Conservation (phyloP, 306 rosid species). For the Gynostemma pentaphyllum region DNA sequence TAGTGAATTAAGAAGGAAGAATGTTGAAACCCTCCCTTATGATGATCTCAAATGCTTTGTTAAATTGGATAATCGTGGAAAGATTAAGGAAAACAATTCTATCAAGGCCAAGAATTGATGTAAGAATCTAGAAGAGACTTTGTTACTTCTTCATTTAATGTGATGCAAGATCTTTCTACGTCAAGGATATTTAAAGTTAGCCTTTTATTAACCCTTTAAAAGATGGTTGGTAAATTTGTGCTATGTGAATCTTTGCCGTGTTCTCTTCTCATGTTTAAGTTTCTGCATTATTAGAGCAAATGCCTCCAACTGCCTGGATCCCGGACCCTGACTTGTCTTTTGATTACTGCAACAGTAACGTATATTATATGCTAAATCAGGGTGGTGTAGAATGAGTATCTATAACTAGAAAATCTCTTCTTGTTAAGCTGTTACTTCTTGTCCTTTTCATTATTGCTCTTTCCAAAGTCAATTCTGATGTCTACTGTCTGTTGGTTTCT, state of each 20-base stretch:
- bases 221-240: too few species aligned
- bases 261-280: too few species aligned
- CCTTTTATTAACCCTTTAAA: too few species aligned
- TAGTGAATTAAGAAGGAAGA: too few species aligned
- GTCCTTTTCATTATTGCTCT: not conserved
- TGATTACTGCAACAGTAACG: not conserved
- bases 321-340: not conserved
- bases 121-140: not conserved
- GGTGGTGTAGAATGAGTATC: not conserved
- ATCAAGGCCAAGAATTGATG: constrained; percentile 58
- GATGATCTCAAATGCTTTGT: constrained; percentile 63
- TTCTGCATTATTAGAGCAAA: too few species aligned
- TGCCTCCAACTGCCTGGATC: not conserved
- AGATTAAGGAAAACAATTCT: constrained; percentile 75
- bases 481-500: not conserved
- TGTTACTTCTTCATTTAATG: not conserved
- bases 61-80: constrained; percentile 70
- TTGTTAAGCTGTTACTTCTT: not conserved
- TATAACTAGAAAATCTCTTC: not conserved
- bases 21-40: constrained; percentile 2
- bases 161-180: not conserved
- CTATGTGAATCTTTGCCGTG: too few species aligned
- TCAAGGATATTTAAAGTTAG: too few species aligned
- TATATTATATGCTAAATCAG: too few species aligned
- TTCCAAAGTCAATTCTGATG: not conserved